A percentile compares a stretch with the other conserved stretches of the same genome.
Evolutionary conservation across 2,329 filamentous ascomycete species (phyloP).

Genomic region (Stachybotrys echinatus): DNA sequence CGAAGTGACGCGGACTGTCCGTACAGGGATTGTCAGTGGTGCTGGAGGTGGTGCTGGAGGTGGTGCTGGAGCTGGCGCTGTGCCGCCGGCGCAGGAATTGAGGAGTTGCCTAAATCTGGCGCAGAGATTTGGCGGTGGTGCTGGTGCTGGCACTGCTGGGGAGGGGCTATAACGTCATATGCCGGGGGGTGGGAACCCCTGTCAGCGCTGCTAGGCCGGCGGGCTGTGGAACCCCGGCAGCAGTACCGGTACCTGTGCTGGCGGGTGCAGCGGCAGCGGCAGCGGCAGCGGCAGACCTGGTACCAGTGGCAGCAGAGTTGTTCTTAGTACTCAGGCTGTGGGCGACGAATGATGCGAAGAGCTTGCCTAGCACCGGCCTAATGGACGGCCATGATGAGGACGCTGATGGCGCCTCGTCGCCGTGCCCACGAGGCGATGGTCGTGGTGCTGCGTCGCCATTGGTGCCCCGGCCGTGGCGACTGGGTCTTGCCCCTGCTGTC

Average conservation of each 20-base stretch:
- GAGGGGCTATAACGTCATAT: neutral
- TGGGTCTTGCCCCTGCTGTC: neutral
- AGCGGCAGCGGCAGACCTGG: neutral
- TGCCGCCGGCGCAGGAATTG: neutral
- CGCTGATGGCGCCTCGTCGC: neutral
- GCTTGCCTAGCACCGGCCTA: slow-evolving; percentile 8
- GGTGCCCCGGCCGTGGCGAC: slow-evolving; percentile 2
- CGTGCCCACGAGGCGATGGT: neutral
- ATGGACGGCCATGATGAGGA: neutral
- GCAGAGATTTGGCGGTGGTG: neutral
- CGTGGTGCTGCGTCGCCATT: neutral
- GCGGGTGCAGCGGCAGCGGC: too few species aligned
- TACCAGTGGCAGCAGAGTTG: neutral
- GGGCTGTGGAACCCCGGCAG: neutral
- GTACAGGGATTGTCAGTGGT: neutral
- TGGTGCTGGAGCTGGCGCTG: neutral
- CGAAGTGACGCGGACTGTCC: neutral
- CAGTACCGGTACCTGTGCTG: neutral
- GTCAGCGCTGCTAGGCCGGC: slow-evolving; percentile 3
- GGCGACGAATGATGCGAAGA: slow-evolving; percentile 6
- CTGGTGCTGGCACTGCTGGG: too few species aligned
- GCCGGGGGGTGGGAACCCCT: slow-evolving; percentile 4
- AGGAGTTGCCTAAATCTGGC: neutral
- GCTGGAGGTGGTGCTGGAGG: neutral
- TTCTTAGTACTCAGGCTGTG: neutral